Evolutionary conservation across 345 rosid species (phyloP), one percentile per base, ranked within the genome.

Genomic region (Barbarea vulgaris): DNA sequence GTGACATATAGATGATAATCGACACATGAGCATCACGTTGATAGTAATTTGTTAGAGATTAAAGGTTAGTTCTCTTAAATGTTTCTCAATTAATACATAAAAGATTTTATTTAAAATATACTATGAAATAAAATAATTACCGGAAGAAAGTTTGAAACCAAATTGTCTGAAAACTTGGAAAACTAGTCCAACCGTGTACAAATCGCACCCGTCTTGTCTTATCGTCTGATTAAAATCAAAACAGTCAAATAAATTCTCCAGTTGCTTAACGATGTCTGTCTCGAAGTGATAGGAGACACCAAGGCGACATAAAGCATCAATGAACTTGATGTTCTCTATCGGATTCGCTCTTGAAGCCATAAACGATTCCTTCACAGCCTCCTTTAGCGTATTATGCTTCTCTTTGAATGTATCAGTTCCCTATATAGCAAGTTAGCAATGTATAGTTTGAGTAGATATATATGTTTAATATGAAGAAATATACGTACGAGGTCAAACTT

Each of bases 141-240:
- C 72, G 1, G 72, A 39, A 7, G 78, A 56, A 25, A 74, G 44
- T 47, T 74, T 57, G 17, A 65, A 74, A 0, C 78, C 78, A 4
- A 66, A 74, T 9, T 74, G 78, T 51, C 78, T 66, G 51, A 74
- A 74, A 56, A 74, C 78, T 74, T 74, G 78, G 19, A 74, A 74
- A 34, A 57, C 7, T 13, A 74, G 4, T 24, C 72, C 72, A 25
- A 57, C 66, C 25, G 66, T 74, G 51, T 56, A 46, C 12, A 74
- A 55, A 66, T 74, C 51, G 39, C 28, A 65, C 3, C 9, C 48
- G 4, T 55, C 58, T 2, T 56, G 15, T 47, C 59, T 24, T 66
- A 55, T 47, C 42, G 0, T 19, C 15, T 28, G 7, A 25, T 46
- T 33, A 54, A 70, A 64, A 21, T 64, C 63, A 52, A 10, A 11